Evolutionary conservation across 148 eudicot species (phyloP).

Genomic region (Chenopodium formosanum): DNA sequence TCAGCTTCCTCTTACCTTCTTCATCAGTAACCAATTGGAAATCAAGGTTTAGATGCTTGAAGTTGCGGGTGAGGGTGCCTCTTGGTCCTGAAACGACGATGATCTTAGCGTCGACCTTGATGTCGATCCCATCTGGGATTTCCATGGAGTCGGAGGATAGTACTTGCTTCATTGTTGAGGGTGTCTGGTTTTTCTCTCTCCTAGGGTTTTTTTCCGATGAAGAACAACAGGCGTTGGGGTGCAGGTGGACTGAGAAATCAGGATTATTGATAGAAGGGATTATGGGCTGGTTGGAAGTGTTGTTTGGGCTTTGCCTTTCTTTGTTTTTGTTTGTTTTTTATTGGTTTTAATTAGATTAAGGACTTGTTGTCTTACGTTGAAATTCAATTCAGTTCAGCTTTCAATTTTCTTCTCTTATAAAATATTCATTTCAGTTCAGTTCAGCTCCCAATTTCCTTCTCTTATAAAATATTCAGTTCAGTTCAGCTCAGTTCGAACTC

Average conservation of each 20-base stretch:
- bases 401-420: too few relatives aligned
- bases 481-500: too few relatives aligned
- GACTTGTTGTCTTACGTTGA: too few relatives aligned
- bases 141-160: constrained; percentile 59
- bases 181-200: not conserved
- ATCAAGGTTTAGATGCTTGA: constrained; percentile 70
- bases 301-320: too few relatives aligned
- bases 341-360: too few relatives aligned
- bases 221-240: not conserved
- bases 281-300: not conserved
- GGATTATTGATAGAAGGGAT: not conserved
- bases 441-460: too few relatives aligned
- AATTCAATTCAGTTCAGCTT: too few relatives aligned
- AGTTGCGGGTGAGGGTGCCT: constrained; percentile 47
- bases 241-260: not conserved
- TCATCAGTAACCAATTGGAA: constrained; percentile 43
- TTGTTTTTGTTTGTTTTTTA: too few relatives aligned
- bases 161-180: constrained; percentile 51
- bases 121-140: constrained; percentile 56
- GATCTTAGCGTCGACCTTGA: constrained; percentile 53
- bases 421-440: too few relatives aligned
- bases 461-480: too few relatives aligned
- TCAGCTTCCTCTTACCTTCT: constrained; percentile 41
- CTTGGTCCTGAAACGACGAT: constrained; percentile 55
- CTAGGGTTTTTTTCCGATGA: not conserved